A percentile compares a stretch with the other conserved stretches of the same genome.
These are phyloP conservation scores for Astragalus glycyphyllos DNA, from an alignment of 306 rosid species.

Conservation along the genomic window DNA sequence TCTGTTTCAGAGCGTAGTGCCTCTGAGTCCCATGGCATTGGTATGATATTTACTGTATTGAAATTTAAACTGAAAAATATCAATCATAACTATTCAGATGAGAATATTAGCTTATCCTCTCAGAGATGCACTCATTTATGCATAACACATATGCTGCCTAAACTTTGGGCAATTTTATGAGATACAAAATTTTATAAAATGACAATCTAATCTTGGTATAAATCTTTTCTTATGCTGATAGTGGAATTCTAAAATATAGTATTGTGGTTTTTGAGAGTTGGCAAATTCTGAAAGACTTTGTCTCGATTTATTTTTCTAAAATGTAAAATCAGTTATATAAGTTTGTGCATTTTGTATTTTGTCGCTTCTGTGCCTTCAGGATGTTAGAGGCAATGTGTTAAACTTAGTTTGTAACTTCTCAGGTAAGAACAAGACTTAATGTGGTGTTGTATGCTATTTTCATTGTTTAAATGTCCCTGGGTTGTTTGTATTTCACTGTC, in stretches of 20 bases:
- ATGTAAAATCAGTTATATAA: slow-evolving; percentile 18
- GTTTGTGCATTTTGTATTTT: slow-evolving; percentile 25
- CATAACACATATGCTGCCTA: not conserved
- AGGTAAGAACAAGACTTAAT: not conserved
- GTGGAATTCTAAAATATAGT: not conserved
- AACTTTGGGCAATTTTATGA: not conserved
- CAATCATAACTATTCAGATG: slow-evolving; percentile 1
- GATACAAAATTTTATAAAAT: not conserved
- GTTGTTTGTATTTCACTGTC: not conserved
- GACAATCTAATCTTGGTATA: slow-evolving; percentile 2
- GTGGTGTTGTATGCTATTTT: slow-evolving; percentile 27
- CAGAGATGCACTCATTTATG: slow-evolving; percentile 17
- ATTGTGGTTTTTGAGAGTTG: slow-evolving; percentile 17
- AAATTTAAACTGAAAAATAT: slow-evolving; percentile 14
- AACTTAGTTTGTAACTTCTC: not conserved
- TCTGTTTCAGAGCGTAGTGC: slow-evolving; percentile 53
- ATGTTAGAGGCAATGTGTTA: not conserved
- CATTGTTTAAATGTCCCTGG: not conserved
- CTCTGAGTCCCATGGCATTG: slow-evolving; percentile 55
- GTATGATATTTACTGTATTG: slow-evolving; percentile 53
- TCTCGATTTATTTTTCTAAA: slow-evolving; percentile 28
- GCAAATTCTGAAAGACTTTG: slow-evolving; percentile 5
- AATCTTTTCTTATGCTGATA: slow-evolving; percentile 24
- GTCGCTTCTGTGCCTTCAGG: not conserved
- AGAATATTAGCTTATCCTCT: slow-evolving; percentile 19